Evolutionary conservation across 2,329 filamentous ascomycete species (phyloP).

Genomic region (Colletotrichum trifolii): DNA sequence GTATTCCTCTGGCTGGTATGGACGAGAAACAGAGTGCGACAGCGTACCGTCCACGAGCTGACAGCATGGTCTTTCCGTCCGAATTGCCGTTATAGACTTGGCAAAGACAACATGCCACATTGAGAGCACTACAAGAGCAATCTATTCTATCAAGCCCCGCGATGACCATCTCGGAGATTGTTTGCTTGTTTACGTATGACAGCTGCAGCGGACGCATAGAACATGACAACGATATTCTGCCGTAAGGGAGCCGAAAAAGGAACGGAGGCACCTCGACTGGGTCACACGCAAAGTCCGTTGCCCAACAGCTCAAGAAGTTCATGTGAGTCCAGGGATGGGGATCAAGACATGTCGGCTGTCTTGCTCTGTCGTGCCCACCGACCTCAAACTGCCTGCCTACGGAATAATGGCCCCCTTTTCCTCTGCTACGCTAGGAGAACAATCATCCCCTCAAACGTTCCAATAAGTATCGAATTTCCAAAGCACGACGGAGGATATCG

Average conservation of each 20-base stretch:
- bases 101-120: constrained; percentile 4
- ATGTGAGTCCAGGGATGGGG: constrained; percentile 6
- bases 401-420: constrained; percentile 12
- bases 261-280: constrained; percentile 14
- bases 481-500: neutral
- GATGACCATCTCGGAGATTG: constrained; percentile 15
- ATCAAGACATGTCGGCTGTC: constrained; percentile 15
- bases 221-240: constrained; percentile 18
- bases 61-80: constrained; percentile 9
- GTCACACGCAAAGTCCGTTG: constrained; percentile 5
- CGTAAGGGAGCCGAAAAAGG: constrained; percentile 22
- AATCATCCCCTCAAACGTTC: neutral
- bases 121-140: constrained; percentile 6
- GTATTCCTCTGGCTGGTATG: constrained; percentile 25
- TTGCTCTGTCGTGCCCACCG: constrained; percentile 9
- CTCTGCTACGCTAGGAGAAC: constrained; percentile 13
- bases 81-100: neutral
- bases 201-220: neutral
- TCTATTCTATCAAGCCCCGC: constrained; percentile 5
- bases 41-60: constrained; percentile 17
- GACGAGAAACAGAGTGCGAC: constrained; percentile 29
- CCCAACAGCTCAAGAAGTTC: neutral
- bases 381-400: neutral
- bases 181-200: neutral
- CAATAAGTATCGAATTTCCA: constrained; percentile 15